phyloP scores from a whole-genome alignment of 176 grass and related monocot species.

The Urochloa ruziziensis region DNA sequence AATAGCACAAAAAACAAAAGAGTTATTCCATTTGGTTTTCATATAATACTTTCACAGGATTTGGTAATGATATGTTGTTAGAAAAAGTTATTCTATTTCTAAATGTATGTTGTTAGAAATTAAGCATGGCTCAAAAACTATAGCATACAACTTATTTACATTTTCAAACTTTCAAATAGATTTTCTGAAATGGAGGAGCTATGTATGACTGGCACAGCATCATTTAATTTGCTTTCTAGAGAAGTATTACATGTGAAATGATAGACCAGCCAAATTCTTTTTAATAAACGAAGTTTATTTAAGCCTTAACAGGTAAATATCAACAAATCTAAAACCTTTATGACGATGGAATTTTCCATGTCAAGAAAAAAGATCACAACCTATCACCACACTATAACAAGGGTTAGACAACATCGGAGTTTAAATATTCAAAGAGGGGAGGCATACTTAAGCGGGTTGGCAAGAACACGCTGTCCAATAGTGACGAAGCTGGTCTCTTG shows the following conservation, averaged over 20 bases:
- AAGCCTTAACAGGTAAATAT: neutral
- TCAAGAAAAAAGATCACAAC: neutral
- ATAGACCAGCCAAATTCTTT: neutral
- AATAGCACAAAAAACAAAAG: neutral
- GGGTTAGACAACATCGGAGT: slow-evolving; percentile 4
- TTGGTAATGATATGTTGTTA: too few species aligned
- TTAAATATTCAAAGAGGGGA: neutral
- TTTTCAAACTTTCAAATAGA: neutral
- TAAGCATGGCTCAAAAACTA: neutral
- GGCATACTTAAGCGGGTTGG: slow-evolving; percentile 61
- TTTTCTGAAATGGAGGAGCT: neutral
- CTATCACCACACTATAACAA: neutral
- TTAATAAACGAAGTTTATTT: neutral
- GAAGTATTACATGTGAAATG: neutral
- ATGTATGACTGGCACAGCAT: neutral
- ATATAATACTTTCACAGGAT: neutral
- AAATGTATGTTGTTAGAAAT: neutral
- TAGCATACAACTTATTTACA: neutral
- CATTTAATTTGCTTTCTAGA: neutral
- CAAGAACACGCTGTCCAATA: slow-evolving; percentile 72
- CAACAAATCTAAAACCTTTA: neutral
- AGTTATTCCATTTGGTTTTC: neutral
- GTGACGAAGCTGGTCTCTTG: slow-evolving; percentile 78
- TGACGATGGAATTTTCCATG: too few species aligned
- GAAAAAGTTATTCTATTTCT: too few species aligned